phyloP scores from a whole-genome alignment of 352 stramenopile genomes.

The Globisporangium echinulatum region DNA sequence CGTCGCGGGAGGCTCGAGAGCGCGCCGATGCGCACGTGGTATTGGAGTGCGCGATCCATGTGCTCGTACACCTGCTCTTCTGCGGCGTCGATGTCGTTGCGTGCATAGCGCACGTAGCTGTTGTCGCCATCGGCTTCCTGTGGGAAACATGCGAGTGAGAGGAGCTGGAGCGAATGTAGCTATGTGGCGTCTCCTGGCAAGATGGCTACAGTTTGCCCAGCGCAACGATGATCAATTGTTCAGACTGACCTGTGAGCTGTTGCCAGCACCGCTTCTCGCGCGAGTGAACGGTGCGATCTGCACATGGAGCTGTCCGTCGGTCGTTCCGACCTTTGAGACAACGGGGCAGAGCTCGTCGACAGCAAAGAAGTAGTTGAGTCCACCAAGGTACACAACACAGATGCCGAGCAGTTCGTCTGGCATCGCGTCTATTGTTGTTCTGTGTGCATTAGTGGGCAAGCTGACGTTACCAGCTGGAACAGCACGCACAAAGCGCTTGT shows the following conservation, averaged over 20 bases:
- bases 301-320: slow-evolving; percentile 30
- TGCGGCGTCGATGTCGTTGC: slow-evolving; percentile 20
- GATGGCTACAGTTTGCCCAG: neutral
- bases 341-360: slow-evolving; percentile 37
- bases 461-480: no score
- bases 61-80: slow-evolving; percentile 50
- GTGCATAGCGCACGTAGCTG: slow-evolving; percentile 30
- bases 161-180: neutral
- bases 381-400: slow-evolving; percentile 47
- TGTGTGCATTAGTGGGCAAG: no score
- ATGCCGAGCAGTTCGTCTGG: slow-evolving; percentile 31
- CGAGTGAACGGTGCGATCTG: slow-evolving; percentile 34
- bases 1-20: slow-evolving; percentile 15
- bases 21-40: slow-evolving; percentile 23
- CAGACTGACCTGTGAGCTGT: slow-evolving; percentile 8
- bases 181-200: neutral
- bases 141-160: neutral
- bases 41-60: slow-evolving; percentile 48
- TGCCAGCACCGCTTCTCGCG: slow-evolving; percentile 6
- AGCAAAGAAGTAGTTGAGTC: slow-evolving; percentile 58
- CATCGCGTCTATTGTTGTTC: no score
- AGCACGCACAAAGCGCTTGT: no score
- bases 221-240: neutral
- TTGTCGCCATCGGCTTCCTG: slow-evolving; percentile 2
- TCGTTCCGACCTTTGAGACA: slow-evolving; percentile 44